Conservation (phyloP, 139 green algal species). For the Volvox africanus region DNA sequence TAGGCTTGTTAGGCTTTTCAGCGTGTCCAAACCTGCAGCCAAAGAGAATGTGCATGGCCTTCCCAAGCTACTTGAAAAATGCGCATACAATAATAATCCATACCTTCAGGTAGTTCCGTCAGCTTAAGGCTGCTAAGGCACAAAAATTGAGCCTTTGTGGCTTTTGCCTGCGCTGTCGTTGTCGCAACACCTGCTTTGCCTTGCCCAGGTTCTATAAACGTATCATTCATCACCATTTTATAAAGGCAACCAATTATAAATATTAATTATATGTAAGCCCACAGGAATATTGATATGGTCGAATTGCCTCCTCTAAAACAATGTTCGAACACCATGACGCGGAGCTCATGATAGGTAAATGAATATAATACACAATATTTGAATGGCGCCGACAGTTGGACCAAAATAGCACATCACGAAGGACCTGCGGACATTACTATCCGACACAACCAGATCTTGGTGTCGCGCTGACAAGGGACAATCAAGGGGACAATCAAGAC, state of each 20-base stretch:
- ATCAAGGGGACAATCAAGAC: no score
- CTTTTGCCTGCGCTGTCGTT: constrained; percentile 21
- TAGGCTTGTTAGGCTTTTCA: neutral
- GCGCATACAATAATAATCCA: neutral
- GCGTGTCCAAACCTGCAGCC: neutral
- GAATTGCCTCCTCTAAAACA: no score
- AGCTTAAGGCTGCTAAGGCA: constrained; percentile 37
- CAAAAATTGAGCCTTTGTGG: neutral
- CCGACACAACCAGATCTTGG: no score
- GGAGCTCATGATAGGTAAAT: no score
- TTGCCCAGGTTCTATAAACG: neutral
- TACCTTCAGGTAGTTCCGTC: constrained; percentile 10
- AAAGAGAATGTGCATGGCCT: neutral
- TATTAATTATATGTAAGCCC: no score
- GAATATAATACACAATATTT: no score
- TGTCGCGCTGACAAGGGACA: no score
- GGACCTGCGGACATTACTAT: neutral
- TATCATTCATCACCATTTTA: neutral
- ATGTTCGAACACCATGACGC: no score
- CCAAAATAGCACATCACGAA: neutral
- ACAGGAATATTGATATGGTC: no score
- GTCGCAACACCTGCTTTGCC: neutral
- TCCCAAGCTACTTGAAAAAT: no score
- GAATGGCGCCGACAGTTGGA: no score
- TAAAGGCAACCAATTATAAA: no score